These are phyloP conservation scores for Umbilicaria muhlenbergii DNA, from an alignment of 495 filamentous ascomycete genomes.

Conservation along the genomic window DNA sequence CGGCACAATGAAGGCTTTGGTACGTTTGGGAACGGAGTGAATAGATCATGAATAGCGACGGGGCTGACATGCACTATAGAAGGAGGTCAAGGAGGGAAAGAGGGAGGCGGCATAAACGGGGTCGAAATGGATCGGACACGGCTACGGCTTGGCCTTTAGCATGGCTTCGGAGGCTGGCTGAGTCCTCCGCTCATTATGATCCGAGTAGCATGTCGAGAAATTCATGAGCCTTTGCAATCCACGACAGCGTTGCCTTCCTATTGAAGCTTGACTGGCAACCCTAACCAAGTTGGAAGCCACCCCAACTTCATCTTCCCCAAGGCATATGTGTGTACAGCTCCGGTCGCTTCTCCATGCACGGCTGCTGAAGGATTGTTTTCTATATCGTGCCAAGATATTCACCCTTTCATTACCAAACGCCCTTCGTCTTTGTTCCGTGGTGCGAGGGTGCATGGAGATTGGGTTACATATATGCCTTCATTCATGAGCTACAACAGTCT, in stretches of 20 bases:
- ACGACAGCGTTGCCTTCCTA: no score
- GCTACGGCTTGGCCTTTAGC: background rate
- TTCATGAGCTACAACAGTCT: no score
- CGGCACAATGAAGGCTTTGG: constrained; percentile 93
- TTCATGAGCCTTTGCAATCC: no score
- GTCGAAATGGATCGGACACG: constrained; percentile 9
- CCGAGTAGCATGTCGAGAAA: background rate
- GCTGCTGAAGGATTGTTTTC: constrained; percentile 85
- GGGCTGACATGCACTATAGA: constrained; percentile 49
- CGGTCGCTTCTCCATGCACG: constrained; percentile 56
- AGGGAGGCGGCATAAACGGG: constrained; percentile 66
- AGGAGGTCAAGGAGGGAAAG: constrained; percentile 96
- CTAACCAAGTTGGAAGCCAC: no score
- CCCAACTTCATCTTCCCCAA: constrained; percentile 12
- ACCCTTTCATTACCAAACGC: constrained; percentile 92
- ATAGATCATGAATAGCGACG: background rate
- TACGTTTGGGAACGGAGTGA: constrained; percentile 33
- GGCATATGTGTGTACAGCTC: constrained; percentile 99
- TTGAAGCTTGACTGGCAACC: no score
- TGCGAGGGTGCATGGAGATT: constrained; percentile 75
- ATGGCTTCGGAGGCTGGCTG: background rate
- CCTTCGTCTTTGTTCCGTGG: constrained; percentile 41
- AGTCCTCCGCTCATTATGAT: background rate
- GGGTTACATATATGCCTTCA: constrained; percentile 42
- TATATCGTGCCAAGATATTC: constrained; percentile 78